These are phyloP conservation scores for Lablab purpureus DNA, from an alignment of 306 rosid genomes.

Conservation along the genomic window DNA sequence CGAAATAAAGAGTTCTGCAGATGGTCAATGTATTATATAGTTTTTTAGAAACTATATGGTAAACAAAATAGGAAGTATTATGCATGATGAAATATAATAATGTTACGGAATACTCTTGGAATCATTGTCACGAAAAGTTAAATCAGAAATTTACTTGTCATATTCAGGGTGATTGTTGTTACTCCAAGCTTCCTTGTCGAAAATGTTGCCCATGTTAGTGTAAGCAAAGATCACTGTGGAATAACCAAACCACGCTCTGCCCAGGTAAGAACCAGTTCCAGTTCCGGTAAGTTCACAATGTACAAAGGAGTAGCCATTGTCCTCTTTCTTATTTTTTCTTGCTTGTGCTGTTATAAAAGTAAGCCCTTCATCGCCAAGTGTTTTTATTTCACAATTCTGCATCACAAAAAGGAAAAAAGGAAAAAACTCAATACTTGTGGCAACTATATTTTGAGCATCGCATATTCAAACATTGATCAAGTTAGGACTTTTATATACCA, in stretches of 20 bases:
- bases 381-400: conserved; percentile 53
- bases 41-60: too few relatives aligned
- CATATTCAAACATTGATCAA: too few relatives aligned
- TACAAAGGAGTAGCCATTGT: conserved; percentile 59
- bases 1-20: conserved; percentile 47
- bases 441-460: not conserved
- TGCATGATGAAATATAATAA: too few relatives aligned
- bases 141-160: conserved; percentile 35
- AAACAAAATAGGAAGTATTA: too few relatives aligned
- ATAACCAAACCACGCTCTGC: not conserved
- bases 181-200: conserved; percentile 58
- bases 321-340: conserved; percentile 19
- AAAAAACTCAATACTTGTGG: too few relatives aligned
- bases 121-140: not conserved
- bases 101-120: too few relatives aligned
- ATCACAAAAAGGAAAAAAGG: too few relatives aligned
- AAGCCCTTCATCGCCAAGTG: conserved; percentile 17
- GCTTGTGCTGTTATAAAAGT: conserved; percentile 67
- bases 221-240: conserved; percentile 50
- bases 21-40: too few relatives aligned
- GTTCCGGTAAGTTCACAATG: conserved; percentile 60
- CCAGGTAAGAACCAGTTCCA: not conserved
- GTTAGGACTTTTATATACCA: conserved; percentile 12
- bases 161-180: conserved; percentile 1
- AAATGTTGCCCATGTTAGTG: conserved; percentile 34